Evolutionary conservation across 768 basidiomycete genomes (phyloP).

Genomic region (Agrocybe chaxingu): DNA sequence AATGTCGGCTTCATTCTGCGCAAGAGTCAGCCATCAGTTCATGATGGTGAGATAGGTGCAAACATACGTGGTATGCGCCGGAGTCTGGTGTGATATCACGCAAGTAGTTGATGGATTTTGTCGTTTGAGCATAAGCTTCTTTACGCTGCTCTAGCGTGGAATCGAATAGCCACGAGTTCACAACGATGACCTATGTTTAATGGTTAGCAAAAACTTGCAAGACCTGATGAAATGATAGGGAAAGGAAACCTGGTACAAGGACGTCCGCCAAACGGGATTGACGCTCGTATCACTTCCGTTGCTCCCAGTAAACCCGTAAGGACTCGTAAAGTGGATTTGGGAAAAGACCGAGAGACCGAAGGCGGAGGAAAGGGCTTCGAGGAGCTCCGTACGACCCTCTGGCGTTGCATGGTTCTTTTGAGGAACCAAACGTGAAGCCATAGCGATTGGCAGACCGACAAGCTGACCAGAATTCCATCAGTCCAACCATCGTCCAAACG

Average conservation of each 20-base stretch:
- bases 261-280: background rate
- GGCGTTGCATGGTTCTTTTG: constrained; percentile 2
- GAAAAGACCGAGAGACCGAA: constrained; percentile 1
- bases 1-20: constrained; percentile 3
- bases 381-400: background rate
- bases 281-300: background rate
- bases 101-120: background rate
- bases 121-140: background rate
- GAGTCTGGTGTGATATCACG: background rate
- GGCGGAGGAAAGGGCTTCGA: background rate
- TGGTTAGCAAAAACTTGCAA: background rate
- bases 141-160: background rate
- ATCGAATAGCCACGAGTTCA: constrained; percentile 3
- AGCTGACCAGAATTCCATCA: background rate
- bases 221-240: background rate
- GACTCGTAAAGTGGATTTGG: constrained; percentile 3
- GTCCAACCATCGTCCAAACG: background rate
- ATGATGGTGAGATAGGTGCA: background rate
- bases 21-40: background rate
- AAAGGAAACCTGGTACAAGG: background rate
- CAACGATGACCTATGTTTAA: background rate
- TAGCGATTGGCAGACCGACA: constrained; percentile 1
- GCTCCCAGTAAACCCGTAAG: background rate
- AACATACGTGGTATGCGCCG: background rate
- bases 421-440: constrained; percentile 1